Conservation (phyloP, 177 flowering plant species). For the Vitis hybrid region DNA sequence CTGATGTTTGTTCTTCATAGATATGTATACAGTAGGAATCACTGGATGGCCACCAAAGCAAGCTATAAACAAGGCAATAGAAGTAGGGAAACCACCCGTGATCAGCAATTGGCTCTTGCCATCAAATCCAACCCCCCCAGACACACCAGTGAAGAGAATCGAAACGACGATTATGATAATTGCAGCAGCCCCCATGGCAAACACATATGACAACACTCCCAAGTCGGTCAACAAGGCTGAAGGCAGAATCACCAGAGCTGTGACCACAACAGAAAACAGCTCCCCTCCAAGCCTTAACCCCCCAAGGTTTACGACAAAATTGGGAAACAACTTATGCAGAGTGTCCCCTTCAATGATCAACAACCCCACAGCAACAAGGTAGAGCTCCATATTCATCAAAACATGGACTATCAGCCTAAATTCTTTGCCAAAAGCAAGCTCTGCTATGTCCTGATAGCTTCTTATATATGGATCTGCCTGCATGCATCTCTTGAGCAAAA, state of each 20-base stretch:
- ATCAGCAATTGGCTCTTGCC: not conserved
- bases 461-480: not conserved
- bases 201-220: constrained; percentile 2
- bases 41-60: constrained; percentile 5
- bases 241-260: not conserved
- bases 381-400: not conserved
- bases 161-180: not conserved
- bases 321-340: not conserved
- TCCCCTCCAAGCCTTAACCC: not conserved
- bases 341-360: constrained; percentile 4
- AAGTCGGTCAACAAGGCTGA: not conserved
- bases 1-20: not conserved
- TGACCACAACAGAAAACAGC: not conserved
- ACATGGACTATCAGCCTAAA: not conserved
- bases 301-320: not conserved
- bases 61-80: not conserved
- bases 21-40: not conserved
- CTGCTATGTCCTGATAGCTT: not conserved
- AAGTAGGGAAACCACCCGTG: not conserved
- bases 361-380: not conserved
- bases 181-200: not conserved
- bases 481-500: constrained; percentile 1
- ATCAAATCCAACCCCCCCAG: constrained; percentile 2
- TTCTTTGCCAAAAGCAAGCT: not conserved
- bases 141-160: not conserved